Percentiles rank a stretch among this genome's conserved stretches.
These are phyloP conservation scores for Pistacia integerrima DNA, from an alignment of 345 rosid species.

Conservation along the genomic window DNA sequence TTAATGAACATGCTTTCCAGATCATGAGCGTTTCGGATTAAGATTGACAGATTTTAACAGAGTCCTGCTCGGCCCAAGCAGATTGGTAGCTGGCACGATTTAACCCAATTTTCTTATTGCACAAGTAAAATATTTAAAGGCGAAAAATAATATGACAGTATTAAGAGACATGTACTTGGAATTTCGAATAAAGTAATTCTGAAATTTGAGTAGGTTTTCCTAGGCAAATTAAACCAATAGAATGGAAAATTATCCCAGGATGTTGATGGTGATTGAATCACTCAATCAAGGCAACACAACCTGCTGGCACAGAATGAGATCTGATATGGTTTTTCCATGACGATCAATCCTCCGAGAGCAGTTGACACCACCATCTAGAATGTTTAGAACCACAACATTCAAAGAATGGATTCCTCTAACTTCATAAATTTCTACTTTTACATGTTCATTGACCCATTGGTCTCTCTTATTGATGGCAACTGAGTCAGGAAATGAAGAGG, in stretches of 20 bases:
- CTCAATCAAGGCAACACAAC: conserved; percentile 48
- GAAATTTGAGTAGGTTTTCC: no score
- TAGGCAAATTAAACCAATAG: no score
- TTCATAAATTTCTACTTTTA: conserved; percentile 74
- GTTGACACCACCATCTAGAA: conserved; percentile 88
- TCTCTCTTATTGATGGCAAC: conserved; percentile 40
- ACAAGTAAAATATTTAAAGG: no score
- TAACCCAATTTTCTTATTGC: neutral
- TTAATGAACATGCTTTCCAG: no score
- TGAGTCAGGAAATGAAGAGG: conserved; percentile 44
- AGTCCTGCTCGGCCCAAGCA: neutral
- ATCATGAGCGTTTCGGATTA: no score
- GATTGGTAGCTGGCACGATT: neutral
- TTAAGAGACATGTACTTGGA: neutral
- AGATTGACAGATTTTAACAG: no score
- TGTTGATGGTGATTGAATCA: neutral
- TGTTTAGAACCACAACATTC: conserved; percentile 75
- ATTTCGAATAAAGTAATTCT: neutral
- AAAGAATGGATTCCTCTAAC: conserved; percentile 67
- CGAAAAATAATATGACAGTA: no score
- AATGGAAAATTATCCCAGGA: no score
- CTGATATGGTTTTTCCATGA: conserved; percentile 82
- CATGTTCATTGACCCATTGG: conserved; percentile 38
- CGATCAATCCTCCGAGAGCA: conserved; percentile 92
- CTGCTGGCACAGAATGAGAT: conserved; percentile 67